These are phyloP conservation scores for Boletus holoroseus DNA, from an alignment of 1,284 basidiomycete species.

Conservation along the genomic window DNA sequence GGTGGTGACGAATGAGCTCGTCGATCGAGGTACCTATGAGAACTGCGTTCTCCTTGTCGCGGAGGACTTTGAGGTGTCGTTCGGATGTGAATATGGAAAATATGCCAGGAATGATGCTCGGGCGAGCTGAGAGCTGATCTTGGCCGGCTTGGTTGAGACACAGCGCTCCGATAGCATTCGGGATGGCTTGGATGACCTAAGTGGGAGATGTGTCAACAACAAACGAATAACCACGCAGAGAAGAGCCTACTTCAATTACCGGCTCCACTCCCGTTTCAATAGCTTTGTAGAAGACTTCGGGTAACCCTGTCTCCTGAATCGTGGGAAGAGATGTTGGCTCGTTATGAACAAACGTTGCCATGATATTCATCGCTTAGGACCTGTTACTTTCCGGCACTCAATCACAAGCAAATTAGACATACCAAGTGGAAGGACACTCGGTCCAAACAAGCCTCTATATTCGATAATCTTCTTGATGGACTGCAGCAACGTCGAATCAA, in stretches of 20 bases:
- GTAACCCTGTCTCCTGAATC: slow-evolving; percentile 89
- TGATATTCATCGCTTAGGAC: slow-evolving; percentile 82
- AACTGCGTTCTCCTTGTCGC: slow-evolving; percentile 90
- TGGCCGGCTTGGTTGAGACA: slow-evolving; percentile 92
- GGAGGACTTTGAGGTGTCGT: slow-evolving; percentile 78
- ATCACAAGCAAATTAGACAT: slow-evolving; percentile 8
- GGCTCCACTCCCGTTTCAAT: slow-evolving; percentile 84
- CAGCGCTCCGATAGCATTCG: slow-evolving; percentile 94
- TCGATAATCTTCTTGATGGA: slow-evolving; percentile 89
- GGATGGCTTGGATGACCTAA: slow-evolving; percentile 85
- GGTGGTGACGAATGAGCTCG: slow-evolving; percentile 96
- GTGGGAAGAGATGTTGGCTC: slow-evolving; percentile 93
- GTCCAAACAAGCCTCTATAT: slow-evolving; percentile 78
- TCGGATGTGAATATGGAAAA: slow-evolving; percentile 86
- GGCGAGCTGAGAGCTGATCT: slow-evolving; percentile 71
- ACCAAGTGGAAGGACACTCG: slow-evolving; percentile 82
- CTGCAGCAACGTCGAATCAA: slow-evolving; percentile 84
- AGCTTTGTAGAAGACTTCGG: slow-evolving; percentile 83
- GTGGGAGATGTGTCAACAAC: slow-evolving; percentile 3
- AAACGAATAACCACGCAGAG: neutral
- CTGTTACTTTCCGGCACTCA: slow-evolving; percentile 5
- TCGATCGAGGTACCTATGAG: slow-evolving; percentile 88
- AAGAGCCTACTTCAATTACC: slow-evolving; percentile 66
- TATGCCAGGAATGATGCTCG: slow-evolving; percentile 77
- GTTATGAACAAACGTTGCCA: slow-evolving; percentile 98